These are phyloP conservation scores for Kodamaea sagamina DNA, from an alignment of 805 yeast genomes.

Conservation along the genomic window DNA sequence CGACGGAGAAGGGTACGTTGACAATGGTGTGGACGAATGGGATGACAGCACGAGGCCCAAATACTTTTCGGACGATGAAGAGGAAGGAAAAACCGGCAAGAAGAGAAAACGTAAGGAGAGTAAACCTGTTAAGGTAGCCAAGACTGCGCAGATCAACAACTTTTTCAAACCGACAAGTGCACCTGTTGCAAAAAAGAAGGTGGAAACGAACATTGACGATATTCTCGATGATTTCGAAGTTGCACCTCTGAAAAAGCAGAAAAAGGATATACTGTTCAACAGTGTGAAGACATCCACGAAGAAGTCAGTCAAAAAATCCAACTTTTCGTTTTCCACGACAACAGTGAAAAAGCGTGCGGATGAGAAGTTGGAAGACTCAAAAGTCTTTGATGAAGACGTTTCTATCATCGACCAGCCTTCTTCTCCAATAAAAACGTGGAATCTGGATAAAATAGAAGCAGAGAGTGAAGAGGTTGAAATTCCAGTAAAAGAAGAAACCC, in stretches of 20 bases:
- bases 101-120: conserved; percentile 28
- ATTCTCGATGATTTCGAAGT: conserved; percentile 57
- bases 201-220: conserved; percentile 61
- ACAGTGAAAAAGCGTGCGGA: conserved; percentile 22
- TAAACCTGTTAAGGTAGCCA: conserved; percentile 41
- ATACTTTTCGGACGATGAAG: conserved; percentile 60
- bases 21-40: conserved; percentile 92
- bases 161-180: conserved; percentile 49
- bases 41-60: conserved; percentile 53
- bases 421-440: conserved; percentile 36
- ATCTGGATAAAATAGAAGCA: conserved; percentile 12
- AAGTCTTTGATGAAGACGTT: conserved; percentile 18
- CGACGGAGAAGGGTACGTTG: conserved; percentile 90
- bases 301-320: conserved; percentile 23
- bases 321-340: conserved; percentile 30
- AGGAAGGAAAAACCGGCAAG: conserved; percentile 26
- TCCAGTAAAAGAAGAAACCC: conserved; percentile 9
- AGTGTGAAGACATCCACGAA: conserved; percentile 13
- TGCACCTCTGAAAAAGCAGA: conserved; percentile 20
- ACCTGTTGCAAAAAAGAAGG: conserved; percentile 32
- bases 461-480: conserved; percentile 1
- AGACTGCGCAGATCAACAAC: conserved; percentile 51
- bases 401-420: conserved; percentile 31
- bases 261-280: conserved; percentile 1
- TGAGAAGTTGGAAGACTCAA: conserved; percentile 25